Evolutionary conservation across 192 early-diverging fungal genomes (phyloP).

Genomic region (Coemansia erecta): DNA sequence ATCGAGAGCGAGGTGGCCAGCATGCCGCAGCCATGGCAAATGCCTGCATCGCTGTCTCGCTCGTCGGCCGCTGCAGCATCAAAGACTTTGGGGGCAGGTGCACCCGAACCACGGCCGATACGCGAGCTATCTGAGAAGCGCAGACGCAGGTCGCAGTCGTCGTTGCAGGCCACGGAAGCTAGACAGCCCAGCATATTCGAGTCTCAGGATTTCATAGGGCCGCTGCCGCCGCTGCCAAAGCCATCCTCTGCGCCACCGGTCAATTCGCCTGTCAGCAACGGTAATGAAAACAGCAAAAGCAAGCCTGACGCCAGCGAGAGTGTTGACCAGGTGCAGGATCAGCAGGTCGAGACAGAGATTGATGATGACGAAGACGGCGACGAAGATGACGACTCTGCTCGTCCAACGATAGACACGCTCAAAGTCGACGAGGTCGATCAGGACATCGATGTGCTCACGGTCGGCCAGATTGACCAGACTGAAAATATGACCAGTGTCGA

Average conservation of each 20-base stretch:
- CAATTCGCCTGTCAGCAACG: too few relatives aligned
- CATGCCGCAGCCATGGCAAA: constrained; percentile 1
- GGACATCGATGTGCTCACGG: background rate
- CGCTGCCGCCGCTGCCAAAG: too few relatives aligned
- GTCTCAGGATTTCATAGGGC: background rate
- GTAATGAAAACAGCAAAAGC: too few relatives aligned
- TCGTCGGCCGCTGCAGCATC: background rate
- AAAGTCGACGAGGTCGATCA: constrained; percentile 29
- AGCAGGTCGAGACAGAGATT: background rate
- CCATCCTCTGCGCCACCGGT: too few relatives aligned
- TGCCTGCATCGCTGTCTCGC: background rate
- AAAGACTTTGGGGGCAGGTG: background rate
- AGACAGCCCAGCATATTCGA: background rate
- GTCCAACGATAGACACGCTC: background rate
- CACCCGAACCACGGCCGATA: background rate
- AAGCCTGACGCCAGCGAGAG: too few relatives aligned
- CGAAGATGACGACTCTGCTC: background rate
- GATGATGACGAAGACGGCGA: background rate
- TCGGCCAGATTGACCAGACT: too few relatives aligned
- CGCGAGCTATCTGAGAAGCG: too few relatives aligned
- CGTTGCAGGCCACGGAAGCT: too few relatives aligned
- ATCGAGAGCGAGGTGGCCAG: constrained; percentile 23
- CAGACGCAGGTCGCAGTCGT: too few relatives aligned
- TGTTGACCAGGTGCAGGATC: background rate
- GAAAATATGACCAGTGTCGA: too few relatives aligned